A percentile compares a stretch with the other conserved stretches of the same genome.
phyloP scores from a whole-genome alignment of 2,329 filamentous ascomycete species.

The Leptographium radiaticola region DNA sequence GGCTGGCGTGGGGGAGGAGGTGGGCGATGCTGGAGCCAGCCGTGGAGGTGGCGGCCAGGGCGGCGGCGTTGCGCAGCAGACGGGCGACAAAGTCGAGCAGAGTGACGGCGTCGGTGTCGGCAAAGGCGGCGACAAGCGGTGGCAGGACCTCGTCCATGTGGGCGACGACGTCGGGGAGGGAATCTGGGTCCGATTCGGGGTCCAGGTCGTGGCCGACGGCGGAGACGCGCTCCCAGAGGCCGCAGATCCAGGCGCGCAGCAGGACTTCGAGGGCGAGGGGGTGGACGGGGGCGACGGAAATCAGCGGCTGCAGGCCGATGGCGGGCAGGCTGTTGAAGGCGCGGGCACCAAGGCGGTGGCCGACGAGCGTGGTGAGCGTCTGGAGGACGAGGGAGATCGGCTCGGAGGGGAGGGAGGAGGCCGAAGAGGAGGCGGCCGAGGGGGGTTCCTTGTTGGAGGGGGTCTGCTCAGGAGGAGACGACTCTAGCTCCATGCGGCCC shows the following conservation, averaged over 20 bases:
- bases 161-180: constrained; percentile 11
- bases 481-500: constrained; percentile 25
- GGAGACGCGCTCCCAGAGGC: constrained; percentile 4
- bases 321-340: constrained; percentile 27
- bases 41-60: constrained; percentile 21
- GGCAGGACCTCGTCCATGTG: constrained; percentile 36
- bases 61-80: constrained; percentile 32
- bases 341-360: constrained; percentile 34
- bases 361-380: constrained; percentile 42
- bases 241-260: constrained; percentile 40
- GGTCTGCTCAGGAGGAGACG: too few relatives aligned
- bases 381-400: constrained; percentile 42
- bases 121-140: constrained; percentile 38
- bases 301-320: constrained; percentile 39
- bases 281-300: constrained; percentile 42
- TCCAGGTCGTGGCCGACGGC: constrained; percentile 5
- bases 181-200: constrained; percentile 18
- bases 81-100: constrained; percentile 43
- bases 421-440: not conserved
- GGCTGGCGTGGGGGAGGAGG: constrained; percentile 23
- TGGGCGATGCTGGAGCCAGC: not conserved
- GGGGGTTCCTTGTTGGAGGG: not conserved
- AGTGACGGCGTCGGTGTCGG: constrained; percentile 45
- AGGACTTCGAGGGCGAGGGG: constrained; percentile 42
- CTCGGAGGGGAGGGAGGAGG: constrained; percentile 26